Evolutionary conservation across 441 rosid species (phyloP).

Genomic region (Breynia disticha): DNA sequence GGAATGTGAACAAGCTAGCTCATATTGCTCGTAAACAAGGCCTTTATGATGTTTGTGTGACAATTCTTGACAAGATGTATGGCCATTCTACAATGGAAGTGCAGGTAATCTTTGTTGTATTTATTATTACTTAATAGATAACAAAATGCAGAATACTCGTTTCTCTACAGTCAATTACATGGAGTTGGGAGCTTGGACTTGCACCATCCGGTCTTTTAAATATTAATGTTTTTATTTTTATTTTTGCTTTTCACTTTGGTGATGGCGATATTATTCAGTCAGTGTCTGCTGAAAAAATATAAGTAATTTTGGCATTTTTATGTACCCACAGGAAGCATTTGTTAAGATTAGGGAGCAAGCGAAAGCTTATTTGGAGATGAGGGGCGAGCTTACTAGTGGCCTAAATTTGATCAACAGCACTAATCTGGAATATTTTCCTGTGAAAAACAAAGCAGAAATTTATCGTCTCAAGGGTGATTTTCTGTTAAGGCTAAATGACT

Average conservation of each 20-base stretch:
- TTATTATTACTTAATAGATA: too few species aligned
- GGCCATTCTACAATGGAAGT: constrained; percentile 98
- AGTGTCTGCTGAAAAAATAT: neutral
- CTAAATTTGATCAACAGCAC: constrained; percentile 81
- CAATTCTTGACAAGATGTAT: constrained; percentile 92
- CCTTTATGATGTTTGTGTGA: constrained; percentile 85
- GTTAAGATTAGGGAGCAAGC: constrained; percentile 98
- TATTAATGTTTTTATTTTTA: neutral
- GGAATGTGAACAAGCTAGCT: constrained; percentile 99
- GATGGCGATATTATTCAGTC: neutral
- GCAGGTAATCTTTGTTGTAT: constrained; percentile 44
- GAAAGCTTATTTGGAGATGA: constrained; percentile 80
- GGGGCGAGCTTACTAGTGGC: constrained; percentile 80
- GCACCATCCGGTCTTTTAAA: neutral
- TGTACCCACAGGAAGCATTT: constrained; percentile 79
- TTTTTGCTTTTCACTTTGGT: neutral
- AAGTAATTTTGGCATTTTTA: constrained; percentile 1
- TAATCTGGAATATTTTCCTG: constrained; percentile 81
- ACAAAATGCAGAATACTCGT: too few species aligned
- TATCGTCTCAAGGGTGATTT: constrained; percentile 88
- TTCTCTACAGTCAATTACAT: too few species aligned
- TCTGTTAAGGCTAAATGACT: constrained; percentile 57
- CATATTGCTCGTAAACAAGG: constrained; percentile 96
- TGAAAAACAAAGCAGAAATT: constrained; percentile 84
- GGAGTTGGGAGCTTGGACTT: too few species aligned